These are phyloP conservation scores for Colletotrichum sp. DNA, from an alignment of 2,329 filamentous ascomycete genomes.

Conservation along the genomic window DNA sequence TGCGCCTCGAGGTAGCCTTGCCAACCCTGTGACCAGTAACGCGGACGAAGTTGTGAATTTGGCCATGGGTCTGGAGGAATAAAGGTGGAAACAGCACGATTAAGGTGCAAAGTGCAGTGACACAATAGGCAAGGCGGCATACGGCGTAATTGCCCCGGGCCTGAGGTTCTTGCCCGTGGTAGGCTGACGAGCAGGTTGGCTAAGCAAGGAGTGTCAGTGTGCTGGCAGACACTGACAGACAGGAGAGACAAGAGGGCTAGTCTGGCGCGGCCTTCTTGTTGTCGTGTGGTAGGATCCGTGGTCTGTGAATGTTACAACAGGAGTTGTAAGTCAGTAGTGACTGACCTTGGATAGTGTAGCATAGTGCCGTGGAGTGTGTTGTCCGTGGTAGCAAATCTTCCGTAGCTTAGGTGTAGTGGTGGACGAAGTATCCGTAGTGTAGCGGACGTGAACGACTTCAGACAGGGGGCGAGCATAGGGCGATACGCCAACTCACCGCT, in stretches of 20 bases:
- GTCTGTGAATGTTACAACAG: not conserved
- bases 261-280: not conserved
- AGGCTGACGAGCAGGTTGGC: conserved; percentile 4
- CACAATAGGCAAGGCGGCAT: conserved; percentile 11
- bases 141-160: not conserved
- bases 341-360: not conserved
- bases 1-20: conserved; percentile 14
- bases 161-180: not conserved
- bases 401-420: not conserved
- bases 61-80: conserved; percentile 1
- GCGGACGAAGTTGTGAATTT: not conserved
- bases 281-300: not conserved
- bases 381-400: not conserved
- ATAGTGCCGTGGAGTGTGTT: not conserved
- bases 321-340: not conserved
- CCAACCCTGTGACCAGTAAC: conserved; percentile 11
- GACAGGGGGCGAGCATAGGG: conserved; percentile 3
- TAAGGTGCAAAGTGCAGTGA: conserved; percentile 13
- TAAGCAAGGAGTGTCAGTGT: conserved; percentile 10
- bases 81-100: conserved; percentile 12
- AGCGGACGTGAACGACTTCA: not conserved
- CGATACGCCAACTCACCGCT: conserved; percentile 22
- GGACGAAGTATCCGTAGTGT: not conserved
- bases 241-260: conserved; percentile 1
- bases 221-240: conserved; percentile 14